Evolutionary conservation across 257 asterid genomes (phyloP), one percentile per base, ranked within the genome.

Genomic region (Craterostigma plantagineum): DNA sequence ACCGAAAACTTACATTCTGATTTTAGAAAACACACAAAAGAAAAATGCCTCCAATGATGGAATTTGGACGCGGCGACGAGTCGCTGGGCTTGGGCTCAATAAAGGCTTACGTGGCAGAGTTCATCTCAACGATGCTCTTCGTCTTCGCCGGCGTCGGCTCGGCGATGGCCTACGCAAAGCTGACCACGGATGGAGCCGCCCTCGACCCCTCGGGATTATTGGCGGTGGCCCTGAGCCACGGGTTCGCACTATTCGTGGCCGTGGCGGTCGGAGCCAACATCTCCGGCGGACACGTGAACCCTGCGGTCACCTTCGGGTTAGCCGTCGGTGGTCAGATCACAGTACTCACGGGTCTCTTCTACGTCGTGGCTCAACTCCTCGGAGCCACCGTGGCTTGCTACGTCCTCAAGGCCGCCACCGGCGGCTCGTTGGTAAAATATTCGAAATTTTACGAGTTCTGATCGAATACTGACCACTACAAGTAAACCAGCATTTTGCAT

Each of bases 81-180:
- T 77, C 96, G 0, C 60, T 73, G 65, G 45, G 79, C 63, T 0
- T 52, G 0, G 76, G 62, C 45, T 72, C 96, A 0, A 16, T 85
- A 5, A 85, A 72, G 75, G 91, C 96, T 0, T 85, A 85, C 58
- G 17, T 77, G 33, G 94, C 96, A n/a, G 96, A 85, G 64, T 81
- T 85, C 85, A 85, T 81, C 80, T 85, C 96, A 68, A 85, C 96
- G 44, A 44, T 77, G 73, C 83, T 85, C 53, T 85, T 85, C 61
- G 78, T 85, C 64, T 85, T 85, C 57, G 96, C 96, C 52, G 94
- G 94, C 42, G 94, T 81, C 57, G 96, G 96, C 45, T 85, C 96
- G 35, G 94, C 96, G 79, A 75, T 86, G 15, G 95, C 95, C 14
- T 86, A 44, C 86, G 73, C 94, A 75, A 69, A 67, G 51, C 37